phyloP scores from a whole-genome alignment of 257 asterid genomes.

The Verbascum thapsus region DNA sequence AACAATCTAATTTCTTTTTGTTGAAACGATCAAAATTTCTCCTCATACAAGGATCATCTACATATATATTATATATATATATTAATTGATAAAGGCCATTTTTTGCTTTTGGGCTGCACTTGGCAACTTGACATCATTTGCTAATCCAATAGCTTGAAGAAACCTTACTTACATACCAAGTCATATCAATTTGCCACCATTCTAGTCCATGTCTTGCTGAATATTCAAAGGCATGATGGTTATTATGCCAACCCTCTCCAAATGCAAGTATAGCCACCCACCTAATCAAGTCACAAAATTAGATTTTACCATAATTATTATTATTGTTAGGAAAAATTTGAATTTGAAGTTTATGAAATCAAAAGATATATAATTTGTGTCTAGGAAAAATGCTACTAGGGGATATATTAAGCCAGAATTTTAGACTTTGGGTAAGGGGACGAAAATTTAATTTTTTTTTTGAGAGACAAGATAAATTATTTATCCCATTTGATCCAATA shows the following conservation, averaged over 20 bases:
- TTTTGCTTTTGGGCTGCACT: conserved; percentile 48
- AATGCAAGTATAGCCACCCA: conserved; percentile 79
- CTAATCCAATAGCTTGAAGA: conserved; percentile 64
- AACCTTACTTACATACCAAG: conserved; percentile 66
- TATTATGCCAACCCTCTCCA: conserved; percentile 90
- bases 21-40: too few relatives aligned
- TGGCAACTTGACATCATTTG: conserved; percentile 68
- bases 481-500: too few relatives aligned
- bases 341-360: neutral
- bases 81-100: conserved; percentile 39
- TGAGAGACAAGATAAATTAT: too few relatives aligned
- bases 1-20: too few relatives aligned
- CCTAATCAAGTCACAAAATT: conserved; percentile 37
- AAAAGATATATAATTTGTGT: neutral
- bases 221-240: conserved; percentile 82
- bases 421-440: too few relatives aligned
- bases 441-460: too few relatives aligned
- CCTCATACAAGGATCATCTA: too few relatives aligned
- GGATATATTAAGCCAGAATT: too few relatives aligned
- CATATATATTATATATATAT: too few relatives aligned
- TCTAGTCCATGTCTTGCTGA: conserved; percentile 80
- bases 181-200: conserved; percentile 84
- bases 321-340: neutral
- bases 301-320: neutral
- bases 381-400: neutral